Evolutionary conservation across 2,329 filamentous ascomycete genomes (phyloP).

Genomic region (Fusarium sp.): DNA sequence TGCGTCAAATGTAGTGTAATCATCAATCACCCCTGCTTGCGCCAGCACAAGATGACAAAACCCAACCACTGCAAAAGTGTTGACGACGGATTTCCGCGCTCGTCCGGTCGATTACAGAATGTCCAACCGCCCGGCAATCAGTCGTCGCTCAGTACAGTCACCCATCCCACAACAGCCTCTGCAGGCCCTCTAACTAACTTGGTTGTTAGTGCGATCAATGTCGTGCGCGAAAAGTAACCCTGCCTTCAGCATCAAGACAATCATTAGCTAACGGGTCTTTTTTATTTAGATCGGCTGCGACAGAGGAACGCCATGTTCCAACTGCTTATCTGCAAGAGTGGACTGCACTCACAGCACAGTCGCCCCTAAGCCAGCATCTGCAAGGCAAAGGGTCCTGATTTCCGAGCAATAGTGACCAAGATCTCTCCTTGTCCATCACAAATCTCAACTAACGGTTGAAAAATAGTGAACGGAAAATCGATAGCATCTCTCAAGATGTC

Average conservation of each 20-base stretch:
- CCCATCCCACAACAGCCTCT: fast-evolving
- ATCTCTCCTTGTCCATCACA: fast-evolving
- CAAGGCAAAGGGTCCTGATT: conserved; percentile 54
- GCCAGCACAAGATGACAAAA: conserved; percentile 1
- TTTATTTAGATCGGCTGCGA: conserved; percentile 36
- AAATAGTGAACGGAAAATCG: conserved; percentile 55
- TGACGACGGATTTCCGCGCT: conserved; percentile 37
- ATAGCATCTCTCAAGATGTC: conserved; percentile 52
- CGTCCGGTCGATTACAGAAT: conserved; percentile 9
- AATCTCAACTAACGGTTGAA: fast-evolving
- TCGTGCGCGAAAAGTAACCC: conserved; percentile 39
- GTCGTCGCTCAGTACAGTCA: conserved; percentile 37
- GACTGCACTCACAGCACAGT: conserved; percentile 52
- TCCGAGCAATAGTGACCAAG: conserved; percentile 54
- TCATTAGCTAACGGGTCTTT: neutral
- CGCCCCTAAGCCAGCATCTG: conserved; percentile 39
- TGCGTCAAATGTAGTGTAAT: conserved; percentile 6
- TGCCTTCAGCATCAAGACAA: fast-evolving
- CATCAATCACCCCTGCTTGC: neutral
- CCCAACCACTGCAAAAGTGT: no score
- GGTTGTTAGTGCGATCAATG: conserved; percentile 44
- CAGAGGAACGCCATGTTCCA: conserved; percentile 45
- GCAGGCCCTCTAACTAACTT: neutral
- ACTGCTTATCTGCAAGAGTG: conserved; percentile 52
- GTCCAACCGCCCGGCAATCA: conserved; percentile 15